A percentile compares a stretch with the other conserved stretches of the same genome.
Conservation (phyloP, 306 rosid genomes). For the Dalbergia cochinchinensis region DNA sequence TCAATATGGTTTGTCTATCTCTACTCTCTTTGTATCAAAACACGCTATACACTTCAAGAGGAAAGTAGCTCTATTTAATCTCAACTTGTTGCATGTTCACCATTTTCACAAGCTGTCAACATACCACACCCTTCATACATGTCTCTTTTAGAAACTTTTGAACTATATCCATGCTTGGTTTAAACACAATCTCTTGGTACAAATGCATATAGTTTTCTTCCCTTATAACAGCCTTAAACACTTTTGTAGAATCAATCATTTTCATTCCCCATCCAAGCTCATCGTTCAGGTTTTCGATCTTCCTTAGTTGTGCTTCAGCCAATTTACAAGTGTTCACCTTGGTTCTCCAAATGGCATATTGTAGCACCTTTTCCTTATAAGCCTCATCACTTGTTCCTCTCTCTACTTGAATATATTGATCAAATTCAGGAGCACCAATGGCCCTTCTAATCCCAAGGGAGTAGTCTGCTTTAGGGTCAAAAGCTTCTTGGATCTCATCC, state of each 20-base stretch:
- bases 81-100: too few relatives aligned
- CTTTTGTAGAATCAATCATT: constrained; percentile 44
- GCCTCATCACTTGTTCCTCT: not conserved
- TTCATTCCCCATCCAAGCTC: constrained; percentile 41
- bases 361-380: constrained; percentile 5
- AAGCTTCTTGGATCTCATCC: constrained; percentile 14
- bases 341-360: not conserved
- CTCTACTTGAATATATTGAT: constrained; percentile 20
- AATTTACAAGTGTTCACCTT: constrained; percentile 10
- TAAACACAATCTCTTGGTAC: constrained; percentile 21
- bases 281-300: not conserved
- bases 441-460: constrained; percentile 22
- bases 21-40: too few relatives aligned
- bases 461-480: not conserved
- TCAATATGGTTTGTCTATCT: too few relatives aligned
- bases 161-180: constrained; percentile 14
- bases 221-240: constrained; percentile 33
- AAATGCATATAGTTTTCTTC: not conserved
- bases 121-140: not conserved
- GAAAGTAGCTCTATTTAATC: too few relatives aligned
- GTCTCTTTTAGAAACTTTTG: not conserved
- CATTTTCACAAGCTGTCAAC: too few relatives aligned
- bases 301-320: constrained; percentile 1
- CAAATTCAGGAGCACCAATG: constrained; percentile 40
- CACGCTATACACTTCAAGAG: too few relatives aligned